phyloP scores from a whole-genome alignment of 768 basidiomycete genomes.

The Podaxis pistillaris region DNA sequence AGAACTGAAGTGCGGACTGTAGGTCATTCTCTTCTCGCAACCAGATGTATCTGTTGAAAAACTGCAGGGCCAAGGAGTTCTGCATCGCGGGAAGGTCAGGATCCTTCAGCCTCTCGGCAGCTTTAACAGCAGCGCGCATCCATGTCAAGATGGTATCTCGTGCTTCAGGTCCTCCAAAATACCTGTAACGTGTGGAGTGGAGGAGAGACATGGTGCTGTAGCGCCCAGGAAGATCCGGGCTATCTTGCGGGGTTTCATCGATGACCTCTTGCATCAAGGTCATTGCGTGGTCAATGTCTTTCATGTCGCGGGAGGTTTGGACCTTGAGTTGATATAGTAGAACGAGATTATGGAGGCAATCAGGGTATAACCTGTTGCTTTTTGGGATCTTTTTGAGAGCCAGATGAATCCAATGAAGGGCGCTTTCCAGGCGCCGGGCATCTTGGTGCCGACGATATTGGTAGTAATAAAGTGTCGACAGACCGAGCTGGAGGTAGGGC shows the following conservation, averaged over 20 bases:
- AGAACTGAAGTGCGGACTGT: not conserved
- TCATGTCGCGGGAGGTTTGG: not conserved
- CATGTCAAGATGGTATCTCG: not conserved
- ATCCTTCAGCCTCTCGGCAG: not conserved
- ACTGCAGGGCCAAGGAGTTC: not conserved
- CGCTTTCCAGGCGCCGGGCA: not conserved
- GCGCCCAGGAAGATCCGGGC: not conserved
- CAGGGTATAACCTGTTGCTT: not conserved
- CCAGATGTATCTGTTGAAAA: slow-evolving; percentile 3
- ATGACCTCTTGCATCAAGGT: not conserved
- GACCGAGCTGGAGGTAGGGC: not conserved
- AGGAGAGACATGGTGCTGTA: slow-evolving; percentile 1
- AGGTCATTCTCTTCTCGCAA: not conserved
- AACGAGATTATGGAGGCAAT: not conserved
- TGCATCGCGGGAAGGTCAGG: not conserved
- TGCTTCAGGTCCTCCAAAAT: slow-evolving; percentile 1
- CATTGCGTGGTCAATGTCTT: not conserved
- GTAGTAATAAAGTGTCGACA: not conserved
- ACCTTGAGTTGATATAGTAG: not conserved
- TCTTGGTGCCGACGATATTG: slow-evolving; percentile 2
- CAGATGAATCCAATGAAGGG: not conserved
- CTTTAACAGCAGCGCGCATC: not conserved
- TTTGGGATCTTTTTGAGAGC: not conserved
- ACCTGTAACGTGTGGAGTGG: not conserved
- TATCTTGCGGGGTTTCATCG: not conserved